Base-by-base conservation (phyloP, 1,284 basidiomycete species). In the Quambalaria eucalypti region DNA sequence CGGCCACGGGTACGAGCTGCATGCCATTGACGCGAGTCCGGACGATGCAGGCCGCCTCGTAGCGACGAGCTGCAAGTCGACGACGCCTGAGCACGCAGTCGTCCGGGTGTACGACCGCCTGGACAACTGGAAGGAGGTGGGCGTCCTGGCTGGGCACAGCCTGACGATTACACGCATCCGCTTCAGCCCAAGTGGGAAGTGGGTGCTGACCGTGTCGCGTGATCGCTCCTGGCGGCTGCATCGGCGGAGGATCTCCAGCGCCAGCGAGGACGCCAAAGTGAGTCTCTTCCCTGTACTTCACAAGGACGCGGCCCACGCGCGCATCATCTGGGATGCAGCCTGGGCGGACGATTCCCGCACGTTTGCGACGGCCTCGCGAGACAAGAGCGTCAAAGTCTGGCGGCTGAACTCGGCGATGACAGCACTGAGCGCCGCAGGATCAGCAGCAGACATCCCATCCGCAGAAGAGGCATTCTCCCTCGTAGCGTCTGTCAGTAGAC, bases 261-360 rank as follows among this genome's bases (percentile, higher is more conserved):
- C 54, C 14, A 64, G 71, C 30, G 73, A 66, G 48, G 33, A 50
- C 10, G 23, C 19, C 6, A 19, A 55, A 26, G 54, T 33, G 25
- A 46, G 28, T 30, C 19, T n/a, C 19, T 39, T 21, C 3, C 36
- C 36, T 39, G 16, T 14, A 14, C 14, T 21, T 1, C 23, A 33
- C 26, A 26, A 26, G 2, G 50, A 48, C 9, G 28, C 36, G 30
- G 54, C 52, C 12, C 55, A 54, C 51, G 82, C 83, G 0, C 83
- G 95, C 29, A 96, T 99, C 70, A 87, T 98, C 38, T 93, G 95
- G 88, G 95, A 98, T 74, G 88, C 86, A 67, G 83, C 84, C 23
- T 98, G 91, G 89, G 80, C 85, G 1, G 68, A 74, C 1, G 84
- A 87, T 64, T 83, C 83, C 4, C 81, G 84, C 57, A 67, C 85